phyloP scores from a whole-genome alignment of 75 land plant genomes.

The Picea sitchensis region DNA sequence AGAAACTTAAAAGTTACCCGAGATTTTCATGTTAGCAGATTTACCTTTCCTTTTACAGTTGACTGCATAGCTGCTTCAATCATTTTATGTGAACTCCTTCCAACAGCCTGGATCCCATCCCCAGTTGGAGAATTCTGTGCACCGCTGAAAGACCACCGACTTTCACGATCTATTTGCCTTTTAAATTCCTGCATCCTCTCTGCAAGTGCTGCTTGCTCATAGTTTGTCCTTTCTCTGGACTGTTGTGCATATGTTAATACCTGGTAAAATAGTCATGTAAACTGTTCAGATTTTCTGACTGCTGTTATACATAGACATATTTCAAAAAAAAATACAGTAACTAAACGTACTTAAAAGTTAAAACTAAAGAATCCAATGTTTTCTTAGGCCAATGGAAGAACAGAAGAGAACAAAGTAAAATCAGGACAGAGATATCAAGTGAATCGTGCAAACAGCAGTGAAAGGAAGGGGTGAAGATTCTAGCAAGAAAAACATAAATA shows the following conservation, averaged over 20 bases:
- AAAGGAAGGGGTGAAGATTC: neutral
- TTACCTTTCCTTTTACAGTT: slow-evolving; percentile 89
- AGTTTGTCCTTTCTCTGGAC: slow-evolving; percentile 94
- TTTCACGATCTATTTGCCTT: slow-evolving; percentile 91
- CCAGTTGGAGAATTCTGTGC: slow-evolving; percentile 69
- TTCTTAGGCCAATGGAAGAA: neutral
- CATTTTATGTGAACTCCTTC: slow-evolving; percentile 98
- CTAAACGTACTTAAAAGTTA: neutral
- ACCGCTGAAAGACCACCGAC: slow-evolving; percentile 69
- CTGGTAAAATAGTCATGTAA: slow-evolving; percentile 32
- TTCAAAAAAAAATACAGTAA: neutral
- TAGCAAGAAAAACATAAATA: neutral
- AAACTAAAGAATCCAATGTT: neutral
- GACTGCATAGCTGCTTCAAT: slow-evolving; percentile 99
- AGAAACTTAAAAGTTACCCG: neutral
- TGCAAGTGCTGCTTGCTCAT: slow-evolving; percentile 96
- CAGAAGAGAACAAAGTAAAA: neutral
- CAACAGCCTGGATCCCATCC: slow-evolving; percentile 96
- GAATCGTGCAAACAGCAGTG: neutral
- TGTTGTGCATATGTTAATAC: slow-evolving; percentile 99
- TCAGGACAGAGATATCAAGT: neutral
- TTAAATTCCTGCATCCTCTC: slow-evolving; percentile 98
- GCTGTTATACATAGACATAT: neutral
- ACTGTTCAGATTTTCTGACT: neutral
- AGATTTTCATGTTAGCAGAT: neutral